Evolutionary conservation across 805 yeast genomes (phyloP).

Genomic region (Yarrowia sp.): DNA sequence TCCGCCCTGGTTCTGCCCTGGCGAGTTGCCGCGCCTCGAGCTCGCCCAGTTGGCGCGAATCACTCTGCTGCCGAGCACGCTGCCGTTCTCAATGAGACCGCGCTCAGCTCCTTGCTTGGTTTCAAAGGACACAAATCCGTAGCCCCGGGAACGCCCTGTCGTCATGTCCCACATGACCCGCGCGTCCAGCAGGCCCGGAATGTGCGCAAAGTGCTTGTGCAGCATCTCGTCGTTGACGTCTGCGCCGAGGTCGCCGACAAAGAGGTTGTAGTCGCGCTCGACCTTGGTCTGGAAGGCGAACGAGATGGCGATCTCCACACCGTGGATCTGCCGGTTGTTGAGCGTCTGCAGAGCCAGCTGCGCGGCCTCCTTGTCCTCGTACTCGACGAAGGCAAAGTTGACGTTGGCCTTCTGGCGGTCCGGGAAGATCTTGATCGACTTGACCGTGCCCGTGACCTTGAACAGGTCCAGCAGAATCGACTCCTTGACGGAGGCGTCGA

Average conservation of each 20-base stretch:
- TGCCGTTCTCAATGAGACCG: slow-evolving; percentile 76
- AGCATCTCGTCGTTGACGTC: slow-evolving; percentile 80
- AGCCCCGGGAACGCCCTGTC: slow-evolving; percentile 85
- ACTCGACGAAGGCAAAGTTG: slow-evolving; percentile 84
- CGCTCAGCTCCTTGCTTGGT: slow-evolving; percentile 66
- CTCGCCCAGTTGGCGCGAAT: slow-evolving; percentile 89
- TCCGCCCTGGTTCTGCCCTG: not conserved
- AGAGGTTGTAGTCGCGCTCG: slow-evolving; percentile 62
- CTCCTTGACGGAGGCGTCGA: slow-evolving; percentile 64
- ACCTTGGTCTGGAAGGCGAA: slow-evolving; percentile 74
- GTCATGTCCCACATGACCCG: slow-evolving; percentile 98
- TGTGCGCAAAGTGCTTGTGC: slow-evolving; percentile 54
- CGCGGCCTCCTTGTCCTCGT: slow-evolving; percentile 56
- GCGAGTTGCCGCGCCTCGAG: slow-evolving; percentile 46
- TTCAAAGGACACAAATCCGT: slow-evolving; percentile 80
- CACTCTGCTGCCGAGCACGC: slow-evolving; percentile 66
- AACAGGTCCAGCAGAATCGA: slow-evolving; percentile 61
- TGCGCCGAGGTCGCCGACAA: slow-evolving; percentile 80
- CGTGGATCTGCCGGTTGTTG: slow-evolving; percentile 54
- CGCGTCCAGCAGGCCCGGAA: slow-evolving; percentile 67
- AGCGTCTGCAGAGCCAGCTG: slow-evolving; percentile 58
- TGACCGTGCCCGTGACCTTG: slow-evolving; percentile 58
- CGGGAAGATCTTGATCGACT: slow-evolving; percentile 64
- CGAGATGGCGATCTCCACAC: slow-evolving; percentile 60
- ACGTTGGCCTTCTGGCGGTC: slow-evolving; percentile 70